Evolutionary conservation across 306 rosid species (phyloP), one percentile per base, ranked within the genome.

Genomic region (Dicorynia guianensis): DNA sequence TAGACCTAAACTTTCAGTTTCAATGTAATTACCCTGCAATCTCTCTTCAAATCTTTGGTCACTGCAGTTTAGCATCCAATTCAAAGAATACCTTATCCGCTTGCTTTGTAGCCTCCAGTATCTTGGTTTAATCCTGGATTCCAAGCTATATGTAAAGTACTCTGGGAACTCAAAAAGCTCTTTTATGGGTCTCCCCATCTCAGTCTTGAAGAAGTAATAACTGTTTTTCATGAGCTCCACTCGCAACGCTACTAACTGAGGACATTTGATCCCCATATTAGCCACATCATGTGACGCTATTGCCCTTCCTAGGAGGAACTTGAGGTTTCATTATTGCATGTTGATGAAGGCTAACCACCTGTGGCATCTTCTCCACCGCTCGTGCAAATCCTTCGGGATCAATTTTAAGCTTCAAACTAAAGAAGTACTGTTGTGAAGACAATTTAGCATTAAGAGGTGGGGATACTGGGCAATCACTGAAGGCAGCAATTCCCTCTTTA

Each of bases 1-100:
- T 10, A 97, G 99, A 64, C 99, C 96, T 36, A 66, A 5, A 78
- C 77, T 87, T 74, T 92, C 97, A 58, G 92, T 79, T 73, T 92
- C 99, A 68, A 95, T 87, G 76, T 87, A 92, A 63, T 86, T 76
- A 60, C 97, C 96, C 83, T 83, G 90, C 88, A 92, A 84, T 76
- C 99, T 90, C 80, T 95, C 99, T 69, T 95, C 97, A 76, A 95
- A 92, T 83, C 97, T 92, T 81, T 77, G 93, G 72, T 95, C 97
- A 80, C 99, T 92, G 47, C 96, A 92, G 78, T 92, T 92, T 69
- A 89, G 87, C 85, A 90, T 86, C 99, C 99, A 92, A 77, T 90
- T 89, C 76, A 95, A 76, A 0, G 97, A 92, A 77, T 84, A 84
- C 55, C 90, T 76, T 76, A 95, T 85, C 63, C 96, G 97, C 78